Evolutionary conservation across 2,329 filamentous ascomycete genomes (phyloP).

Genomic region (Colletotrichum horii): DNA sequence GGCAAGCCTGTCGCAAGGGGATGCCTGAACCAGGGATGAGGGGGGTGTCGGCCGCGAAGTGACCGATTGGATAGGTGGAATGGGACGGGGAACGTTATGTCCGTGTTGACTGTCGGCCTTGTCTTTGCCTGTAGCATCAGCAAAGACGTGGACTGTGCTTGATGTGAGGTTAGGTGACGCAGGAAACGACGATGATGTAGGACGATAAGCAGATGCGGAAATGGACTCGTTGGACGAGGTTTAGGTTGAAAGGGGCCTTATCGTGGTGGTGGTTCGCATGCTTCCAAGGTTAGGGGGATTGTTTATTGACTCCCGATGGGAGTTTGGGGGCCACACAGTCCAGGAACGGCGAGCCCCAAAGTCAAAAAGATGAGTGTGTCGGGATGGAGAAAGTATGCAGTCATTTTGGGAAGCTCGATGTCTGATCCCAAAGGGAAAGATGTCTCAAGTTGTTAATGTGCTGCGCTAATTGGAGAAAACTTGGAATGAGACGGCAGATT

Average conservation of each 20-base stretch:
- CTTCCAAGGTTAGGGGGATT: neutral
- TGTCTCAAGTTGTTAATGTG: neutral
- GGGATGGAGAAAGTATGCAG: neutral
- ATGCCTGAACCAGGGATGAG: neutral
- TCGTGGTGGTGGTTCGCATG: neutral
- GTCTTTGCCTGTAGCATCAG: neutral
- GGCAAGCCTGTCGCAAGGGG: neutral
- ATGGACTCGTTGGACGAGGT: neutral
- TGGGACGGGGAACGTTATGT: neutral
- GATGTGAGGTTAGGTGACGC: neutral
- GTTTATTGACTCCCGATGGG: neutral
- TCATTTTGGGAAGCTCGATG: neutral
- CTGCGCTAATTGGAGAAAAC: neutral
- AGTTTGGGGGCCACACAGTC: neutral
- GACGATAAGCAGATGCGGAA: neutral
- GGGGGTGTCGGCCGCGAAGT: neutral
- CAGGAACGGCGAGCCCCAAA: neutral
- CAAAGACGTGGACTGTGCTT: neutral
- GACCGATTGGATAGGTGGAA: constrained; percentile 3
- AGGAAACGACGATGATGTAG: neutral
- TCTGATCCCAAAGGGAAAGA: neutral
- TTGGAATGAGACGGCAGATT: neutral
- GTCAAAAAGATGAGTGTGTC: neutral
- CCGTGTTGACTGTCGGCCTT: neutral
- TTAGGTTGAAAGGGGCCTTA: neutral